phyloP scores from a whole-genome alignment of 2,329 filamentous ascomycete species.

The Fusarium foetens region DNA sequence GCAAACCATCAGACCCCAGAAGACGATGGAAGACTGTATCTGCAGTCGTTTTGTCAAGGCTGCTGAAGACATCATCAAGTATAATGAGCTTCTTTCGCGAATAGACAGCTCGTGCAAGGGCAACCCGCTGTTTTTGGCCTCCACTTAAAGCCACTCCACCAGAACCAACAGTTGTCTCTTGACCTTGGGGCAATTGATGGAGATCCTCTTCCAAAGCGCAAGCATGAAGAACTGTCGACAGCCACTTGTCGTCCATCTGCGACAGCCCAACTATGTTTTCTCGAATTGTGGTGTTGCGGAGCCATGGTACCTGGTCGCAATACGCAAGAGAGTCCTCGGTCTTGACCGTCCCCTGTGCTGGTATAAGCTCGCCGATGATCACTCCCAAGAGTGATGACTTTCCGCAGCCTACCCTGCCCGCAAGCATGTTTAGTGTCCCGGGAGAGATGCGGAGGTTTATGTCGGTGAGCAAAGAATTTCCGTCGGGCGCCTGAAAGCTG shows the following conservation, averaged over 20 bases:
- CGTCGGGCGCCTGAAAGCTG: conserved; percentile 30
- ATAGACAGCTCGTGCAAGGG: conserved; percentile 60
- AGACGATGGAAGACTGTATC: conserved; percentile 55
- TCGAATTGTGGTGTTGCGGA: conserved; percentile 53
- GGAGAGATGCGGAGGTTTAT: conserved; percentile 38
- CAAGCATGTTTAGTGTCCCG: conserved; percentile 49
- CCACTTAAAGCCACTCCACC: conserved; percentile 56
- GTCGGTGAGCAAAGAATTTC: conserved; percentile 34
- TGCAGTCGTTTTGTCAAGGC: conserved; percentile 57
- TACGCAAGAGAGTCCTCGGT: conserved; percentile 49
- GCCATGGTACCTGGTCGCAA: conserved; percentile 58
- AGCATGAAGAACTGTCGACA: conserved; percentile 44
- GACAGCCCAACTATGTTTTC: conserved; percentile 52
- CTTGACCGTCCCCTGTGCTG: conserved; percentile 42
- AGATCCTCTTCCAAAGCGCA: conserved; percentile 53
- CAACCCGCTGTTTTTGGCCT: conserved; percentile 56
- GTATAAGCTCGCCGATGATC: conserved; percentile 51
- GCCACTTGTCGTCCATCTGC: conserved; percentile 44
- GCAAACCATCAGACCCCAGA: conserved; percentile 53
- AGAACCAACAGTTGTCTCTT: conserved; percentile 53
- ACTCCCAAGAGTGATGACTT: conserved; percentile 54
- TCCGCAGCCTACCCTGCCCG: conserved; percentile 57
- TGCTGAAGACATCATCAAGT: conserved; percentile 60
- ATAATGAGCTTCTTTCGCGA: conserved; percentile 52
- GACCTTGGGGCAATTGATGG: conserved; percentile 45